phyloP scores from a whole-genome alignment of 441 rosid genomes.

The Populus hybrid region DNA sequence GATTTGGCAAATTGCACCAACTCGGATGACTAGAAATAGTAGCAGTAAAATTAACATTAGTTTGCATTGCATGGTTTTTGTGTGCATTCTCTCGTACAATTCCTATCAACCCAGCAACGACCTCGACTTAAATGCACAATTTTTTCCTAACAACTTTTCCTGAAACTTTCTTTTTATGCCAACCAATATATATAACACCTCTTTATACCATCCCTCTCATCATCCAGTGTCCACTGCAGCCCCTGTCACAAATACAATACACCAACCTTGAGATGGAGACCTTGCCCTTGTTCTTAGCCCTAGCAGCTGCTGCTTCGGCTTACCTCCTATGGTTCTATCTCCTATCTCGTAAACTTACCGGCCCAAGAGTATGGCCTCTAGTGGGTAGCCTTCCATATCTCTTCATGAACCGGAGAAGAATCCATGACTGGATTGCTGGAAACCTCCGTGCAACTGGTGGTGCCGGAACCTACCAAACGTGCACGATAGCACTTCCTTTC shows the following conservation, averaged over 20 bases:
- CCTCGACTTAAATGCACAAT: not conserved
- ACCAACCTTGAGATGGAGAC: constrained; percentile 38
- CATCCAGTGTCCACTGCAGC: not conserved
- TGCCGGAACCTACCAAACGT: constrained; percentile 74
- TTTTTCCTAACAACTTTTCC: constrained; percentile 59
- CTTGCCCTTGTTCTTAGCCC: constrained; percentile 23
- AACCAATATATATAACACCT: constrained; percentile 19
- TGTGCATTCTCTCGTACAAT: constrained; percentile 12
- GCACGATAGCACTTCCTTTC: constrained; percentile 72
- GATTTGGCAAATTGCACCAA: constrained; percentile 3
- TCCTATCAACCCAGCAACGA: constrained; percentile 41
- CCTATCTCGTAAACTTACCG: constrained; percentile 57
- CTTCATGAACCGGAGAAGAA: constrained; percentile 48
- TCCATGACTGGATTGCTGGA: constrained; percentile 83
- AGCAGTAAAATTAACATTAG: not conserved
- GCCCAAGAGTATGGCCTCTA: constrained; percentile 66
- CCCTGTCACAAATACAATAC: not conserved
- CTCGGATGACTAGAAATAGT: constrained; percentile 8
- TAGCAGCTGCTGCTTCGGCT: constrained; percentile 35
- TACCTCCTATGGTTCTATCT: constrained; percentile 80
- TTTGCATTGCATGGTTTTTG: constrained; percentile 21
- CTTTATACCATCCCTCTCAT: constrained; percentile 13
- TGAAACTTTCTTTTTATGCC: constrained; percentile 32
- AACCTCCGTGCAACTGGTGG: constrained; percentile 71
- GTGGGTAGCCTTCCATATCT: constrained; percentile 73